These are phyloP conservation scores for Alternaria tenuissima DNA, from an alignment of 2,329 filamentous ascomycete genomes.

Conservation along the genomic window DNA sequence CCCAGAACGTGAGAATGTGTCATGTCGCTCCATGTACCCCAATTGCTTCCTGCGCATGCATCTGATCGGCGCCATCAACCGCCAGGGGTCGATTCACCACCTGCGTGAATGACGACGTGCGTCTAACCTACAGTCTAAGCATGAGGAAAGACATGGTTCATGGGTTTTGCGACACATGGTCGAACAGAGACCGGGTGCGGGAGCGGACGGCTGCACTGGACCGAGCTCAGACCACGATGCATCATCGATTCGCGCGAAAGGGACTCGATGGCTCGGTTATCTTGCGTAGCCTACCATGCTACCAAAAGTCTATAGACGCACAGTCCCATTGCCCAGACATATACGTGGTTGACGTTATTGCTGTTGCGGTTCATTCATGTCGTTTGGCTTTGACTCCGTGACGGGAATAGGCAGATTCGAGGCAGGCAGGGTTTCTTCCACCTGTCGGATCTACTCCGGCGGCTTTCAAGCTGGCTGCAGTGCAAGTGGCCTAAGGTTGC, in stretches of 20 bases:
- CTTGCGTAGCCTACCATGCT: not conserved
- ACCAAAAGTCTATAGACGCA: not conserved
- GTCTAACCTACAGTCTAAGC: not conserved
- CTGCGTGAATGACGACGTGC: conserved; percentile 2
- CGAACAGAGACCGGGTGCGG: conserved; percentile 21
- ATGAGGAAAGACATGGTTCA: conserved; percentile 23
- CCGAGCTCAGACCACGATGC: conserved; percentile 14
- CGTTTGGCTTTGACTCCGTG: not conserved
- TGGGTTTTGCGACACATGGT: conserved; percentile 27
- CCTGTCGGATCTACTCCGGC: conserved; percentile 14
- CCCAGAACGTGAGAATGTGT: conserved; percentile 13
- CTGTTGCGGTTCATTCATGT: conserved; percentile 1
- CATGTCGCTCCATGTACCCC: not conserved
- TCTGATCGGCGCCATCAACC: conserved; percentile 12
- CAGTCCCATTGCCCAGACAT: not conserved
- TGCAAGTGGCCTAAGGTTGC: not conserved
- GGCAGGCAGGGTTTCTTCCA: conserved; percentile 6
- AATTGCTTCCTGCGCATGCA: conserved; percentile 11
- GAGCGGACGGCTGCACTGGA: conserved; percentile 14
- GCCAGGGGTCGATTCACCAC: not conserved
- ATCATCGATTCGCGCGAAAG: conserved; percentile 12
- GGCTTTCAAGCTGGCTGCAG: not conserved
- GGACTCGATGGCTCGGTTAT: conserved; percentile 4
- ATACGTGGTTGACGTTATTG: not conserved
- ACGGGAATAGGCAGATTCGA: not conserved